A percentile compares a stretch with the other conserved stretches of the same genome.
Conservation (phyloP, 2,329 filamentous ascomycete genomes). For the Pseudogymnoascus sp. region DNA sequence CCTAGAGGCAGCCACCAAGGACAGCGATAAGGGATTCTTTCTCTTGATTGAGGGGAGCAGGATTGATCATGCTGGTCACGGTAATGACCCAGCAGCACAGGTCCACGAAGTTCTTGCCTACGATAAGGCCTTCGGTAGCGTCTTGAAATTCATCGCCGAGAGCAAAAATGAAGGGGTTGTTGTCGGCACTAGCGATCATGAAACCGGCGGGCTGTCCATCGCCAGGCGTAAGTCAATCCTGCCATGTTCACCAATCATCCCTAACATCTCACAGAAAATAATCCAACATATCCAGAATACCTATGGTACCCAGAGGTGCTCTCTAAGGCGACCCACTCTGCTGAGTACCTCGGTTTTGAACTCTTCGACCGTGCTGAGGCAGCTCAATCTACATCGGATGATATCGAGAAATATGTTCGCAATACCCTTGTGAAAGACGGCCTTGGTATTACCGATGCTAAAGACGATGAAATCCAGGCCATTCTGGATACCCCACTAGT, state of each 20-base stretch:
- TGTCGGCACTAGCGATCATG: slow-evolving; percentile 89
- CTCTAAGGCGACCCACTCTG: slow-evolving; percentile 68
- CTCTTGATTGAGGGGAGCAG: slow-evolving; percentile 96
- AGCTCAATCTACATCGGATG: slow-evolving; percentile 29
- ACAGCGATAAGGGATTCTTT: slow-evolving; percentile 91
- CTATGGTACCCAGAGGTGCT: slow-evolving; percentile 79
- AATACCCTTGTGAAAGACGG: slow-evolving; percentile 58
- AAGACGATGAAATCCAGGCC: slow-evolving; percentile 60
- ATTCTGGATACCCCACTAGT: slow-evolving; percentile 53
- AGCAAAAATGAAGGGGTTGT: slow-evolving; percentile 70
- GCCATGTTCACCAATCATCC: neutral
- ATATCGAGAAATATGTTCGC: slow-evolving; percentile 56
- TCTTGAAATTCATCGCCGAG: slow-evolving; percentile 75
- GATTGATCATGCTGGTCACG: slow-evolving; percentile 90
- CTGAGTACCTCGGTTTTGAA: slow-evolving; percentile 60
- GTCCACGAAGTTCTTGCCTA: slow-evolving; percentile 93
- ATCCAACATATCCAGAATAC: slow-evolving; percentile 58
- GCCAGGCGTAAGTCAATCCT: slow-evolving; percentile 57
- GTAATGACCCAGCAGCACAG: slow-evolving; percentile 76
- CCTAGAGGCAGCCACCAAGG: slow-evolving; percentile 70
- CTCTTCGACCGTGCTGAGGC: slow-evolving; percentile 46
- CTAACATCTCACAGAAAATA: slow-evolving; percentile 39
- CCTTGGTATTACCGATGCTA: slow-evolving; percentile 71
- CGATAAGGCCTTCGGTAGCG: slow-evolving; percentile 75
- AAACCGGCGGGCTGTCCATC: slow-evolving; percentile 81